phyloP scores from a whole-genome alignment of 768 basidiomycete species.

The Tricholoma matsutake region DNA sequence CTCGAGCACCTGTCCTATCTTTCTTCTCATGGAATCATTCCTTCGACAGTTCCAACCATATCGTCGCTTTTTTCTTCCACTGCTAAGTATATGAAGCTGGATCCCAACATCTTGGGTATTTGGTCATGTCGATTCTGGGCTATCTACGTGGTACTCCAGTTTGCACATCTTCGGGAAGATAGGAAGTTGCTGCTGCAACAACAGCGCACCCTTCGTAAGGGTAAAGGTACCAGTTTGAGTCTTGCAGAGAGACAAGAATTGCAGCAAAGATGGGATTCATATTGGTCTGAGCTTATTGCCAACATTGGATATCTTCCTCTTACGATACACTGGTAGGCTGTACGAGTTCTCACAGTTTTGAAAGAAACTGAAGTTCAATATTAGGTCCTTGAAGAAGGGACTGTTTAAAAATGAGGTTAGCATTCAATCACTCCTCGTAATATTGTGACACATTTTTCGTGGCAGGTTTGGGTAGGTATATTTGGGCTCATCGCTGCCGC shows the following conservation, averaged over 20 bases:
- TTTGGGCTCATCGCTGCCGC: conserved; percentile 50
- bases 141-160: conserved; percentile 71
- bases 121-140: conserved; percentile 87
- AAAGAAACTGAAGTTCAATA: background rate
- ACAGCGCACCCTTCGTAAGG: conserved; percentile 55
- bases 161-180: conserved; percentile 70
- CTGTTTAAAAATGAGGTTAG: conserved; percentile 63
- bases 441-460: background rate
- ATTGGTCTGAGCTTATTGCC: conserved; percentile 67
- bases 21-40: conserved; percentile 56
- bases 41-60: conserved; percentile 48
- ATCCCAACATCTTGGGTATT: conserved; percentile 46
- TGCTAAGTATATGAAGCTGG: conserved; percentile 41
- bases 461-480: conserved; percentile 39
- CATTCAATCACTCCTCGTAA: background rate
- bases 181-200: conserved; percentile 52
- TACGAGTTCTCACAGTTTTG: background rate
- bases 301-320: conserved; percentile 79
- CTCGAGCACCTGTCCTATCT: conserved; percentile 76
- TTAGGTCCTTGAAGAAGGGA: conserved; percentile 68
- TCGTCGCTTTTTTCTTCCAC: conserved; percentile 38
- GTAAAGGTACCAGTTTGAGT: conserved; percentile 47
- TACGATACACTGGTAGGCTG: conserved; percentile 75
- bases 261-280: conserved; percentile 57
- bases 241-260: conserved; percentile 55